Conservation (phyloP, 2,329 filamentous ascomycete genomes). For the Fusarium brevicatenulatum region DNA sequence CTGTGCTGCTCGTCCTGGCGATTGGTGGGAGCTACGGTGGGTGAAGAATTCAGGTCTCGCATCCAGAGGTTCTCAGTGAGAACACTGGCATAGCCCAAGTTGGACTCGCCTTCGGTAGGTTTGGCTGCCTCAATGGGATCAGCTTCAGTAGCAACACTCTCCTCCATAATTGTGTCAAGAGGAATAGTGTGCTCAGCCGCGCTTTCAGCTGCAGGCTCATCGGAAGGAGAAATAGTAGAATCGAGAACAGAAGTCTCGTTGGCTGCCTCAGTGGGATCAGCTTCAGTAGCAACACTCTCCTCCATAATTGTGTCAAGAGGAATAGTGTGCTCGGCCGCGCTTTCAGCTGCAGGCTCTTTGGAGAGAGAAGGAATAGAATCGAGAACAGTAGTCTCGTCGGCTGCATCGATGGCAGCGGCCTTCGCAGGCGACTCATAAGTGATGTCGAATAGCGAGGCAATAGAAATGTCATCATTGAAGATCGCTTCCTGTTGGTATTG, state of each 20-base stretch:
- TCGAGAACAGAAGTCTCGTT: not conserved
- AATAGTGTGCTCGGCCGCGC: not conserved
- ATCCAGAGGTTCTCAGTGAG: not conserved
- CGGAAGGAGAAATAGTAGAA: not conserved
- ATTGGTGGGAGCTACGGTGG: not conserved
- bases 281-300: not conserved
- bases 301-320: not conserved
- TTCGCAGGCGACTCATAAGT: not conserved
- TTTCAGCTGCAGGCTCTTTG: not conserved
- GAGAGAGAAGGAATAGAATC: not conserved
- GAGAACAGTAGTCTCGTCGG: not conserved
- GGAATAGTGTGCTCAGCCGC: not conserved
- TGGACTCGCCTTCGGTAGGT: not conserved
- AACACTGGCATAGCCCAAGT: not conserved
- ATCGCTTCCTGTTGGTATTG: conserved; percentile 32
- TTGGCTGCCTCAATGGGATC: not conserved
- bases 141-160: not conserved
- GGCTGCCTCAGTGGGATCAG: not conserved
- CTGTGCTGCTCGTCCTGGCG: not conserved
- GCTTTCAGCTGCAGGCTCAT: not conserved
- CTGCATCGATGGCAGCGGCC: not conserved
- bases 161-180: not conserved
- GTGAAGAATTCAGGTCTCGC: not conserved
- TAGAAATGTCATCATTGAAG: conserved; percentile 28
- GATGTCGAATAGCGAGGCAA: conserved; percentile 11